Base-by-base conservation (phyloP, 331 rosid genomes). In the Pyracantha coccinea region DNA sequence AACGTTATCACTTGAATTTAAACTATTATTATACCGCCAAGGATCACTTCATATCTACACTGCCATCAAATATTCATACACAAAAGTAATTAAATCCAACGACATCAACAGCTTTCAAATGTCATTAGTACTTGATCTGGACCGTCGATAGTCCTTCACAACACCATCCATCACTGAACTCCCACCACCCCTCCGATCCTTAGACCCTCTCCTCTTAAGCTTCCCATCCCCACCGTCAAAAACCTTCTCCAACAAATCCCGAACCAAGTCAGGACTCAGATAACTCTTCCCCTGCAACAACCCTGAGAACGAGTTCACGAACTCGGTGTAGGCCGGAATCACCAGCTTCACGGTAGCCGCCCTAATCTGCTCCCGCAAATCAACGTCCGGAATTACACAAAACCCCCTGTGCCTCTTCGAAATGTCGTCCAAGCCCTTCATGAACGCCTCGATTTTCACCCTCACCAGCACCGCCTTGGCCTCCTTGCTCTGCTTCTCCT, bases 301-400 rank as follows among this genome's bases (percentile, higher is more conserved):
- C 21, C 84, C 88, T 1, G 85, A 79, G 72, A 64, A 82, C 54
- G 80, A 71, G 66, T 80, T 82, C 85, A 93, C 65, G 33, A 93
- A 91, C 66, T 91, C 86, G 0, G 71, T 71, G 32, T 91, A 93
- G 29, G 75, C 81, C 1, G 86, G 80, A 45, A 91, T 86, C 38
- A 91, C 79, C 73, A 87, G 79, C 75, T 80, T 87, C 81, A 84
- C 15, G 0, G 91, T 91, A 0, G 97, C 85, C 59, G 84, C 88
- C 38, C 80, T 85, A 67, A 93, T 85, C 71, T 93, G 98, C 79
- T 91, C 94, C 81, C 88, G 82, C 78, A 93, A 70, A 77, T 91
- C 94, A 7, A 69, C 47, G 23, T 91, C 96, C 2, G 94, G 92
- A 77, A 93, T 88, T 45, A 83, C 72, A 62, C 88, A 93, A 50